Conservation (phyloP, 139 green algal species). For the Asterochloris erici region DNA sequence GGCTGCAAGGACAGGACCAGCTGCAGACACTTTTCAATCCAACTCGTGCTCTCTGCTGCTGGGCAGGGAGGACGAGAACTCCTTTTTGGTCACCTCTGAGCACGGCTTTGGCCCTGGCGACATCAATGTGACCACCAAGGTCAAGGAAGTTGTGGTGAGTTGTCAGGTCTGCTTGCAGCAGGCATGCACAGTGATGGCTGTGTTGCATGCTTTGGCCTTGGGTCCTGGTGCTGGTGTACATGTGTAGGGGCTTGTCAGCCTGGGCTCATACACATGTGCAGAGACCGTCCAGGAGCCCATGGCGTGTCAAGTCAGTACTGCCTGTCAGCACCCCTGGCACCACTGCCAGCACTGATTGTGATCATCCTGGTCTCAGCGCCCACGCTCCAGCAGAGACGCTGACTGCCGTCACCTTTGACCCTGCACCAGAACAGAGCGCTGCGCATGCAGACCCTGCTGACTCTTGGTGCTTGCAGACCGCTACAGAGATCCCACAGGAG, state of each 20-base stretch:
- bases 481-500: slow-evolving; percentile 22
- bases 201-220: background rate
- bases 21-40: too few relatives aligned
- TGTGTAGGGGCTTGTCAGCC: background rate
- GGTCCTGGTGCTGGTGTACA: background rate
- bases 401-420: background rate
- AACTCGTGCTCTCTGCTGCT: background rate
- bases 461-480: background rate
- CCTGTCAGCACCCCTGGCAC: background rate
- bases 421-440: background rate
- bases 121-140: slow-evolving; percentile 15
- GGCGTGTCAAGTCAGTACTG: background rate
- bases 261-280: background rate
- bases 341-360: background rate
- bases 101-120: slow-evolving; percentile 23
- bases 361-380: background rate
- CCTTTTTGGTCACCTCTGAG: slow-evolving; percentile 13
- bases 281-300: background rate
- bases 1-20: too few relatives aligned
- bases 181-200: background rate
- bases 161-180: background rate
- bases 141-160: slow-evolving; percentile 19
- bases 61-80: background rate
- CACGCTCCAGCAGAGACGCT: background rate
- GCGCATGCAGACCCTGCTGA: background rate